Evolutionary conservation across 1,139 yeast genomes (phyloP), one percentile per base, ranked within the genome.

Genomic region (Torulaspora pretoriensis): DNA sequence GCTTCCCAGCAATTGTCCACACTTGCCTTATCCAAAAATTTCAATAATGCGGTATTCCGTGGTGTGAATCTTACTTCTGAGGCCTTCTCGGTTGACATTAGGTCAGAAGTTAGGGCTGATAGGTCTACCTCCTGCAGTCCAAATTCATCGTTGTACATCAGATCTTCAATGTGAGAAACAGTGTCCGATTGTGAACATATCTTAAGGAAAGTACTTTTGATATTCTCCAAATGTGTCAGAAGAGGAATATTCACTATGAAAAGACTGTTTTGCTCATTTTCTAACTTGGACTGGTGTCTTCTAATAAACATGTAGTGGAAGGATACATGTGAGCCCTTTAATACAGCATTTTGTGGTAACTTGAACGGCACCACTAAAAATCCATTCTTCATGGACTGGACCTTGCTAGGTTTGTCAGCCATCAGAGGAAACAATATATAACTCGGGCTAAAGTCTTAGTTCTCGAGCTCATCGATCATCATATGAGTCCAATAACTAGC

Each of bases 221-320:
- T 63, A 23, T 72, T 70, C 28, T 73, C 69, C 12, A 76, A 59
- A 29, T 74, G 72, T 8, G 89, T 73, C 48, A 75, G 74, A 24
- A 82, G 69, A 2, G 97, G 96, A 38, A 88, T 68, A 60, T 89
- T 89, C 48, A 83, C 79, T n/a, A 83, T 64, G 64, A 89, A 90
- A 13, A 90, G 67, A 39, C 63, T 56, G 27, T 61, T 62, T 19
- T 63, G 61, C 41, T 68, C 72, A n/a, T 69, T 59, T 47, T 77
- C 80, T 22, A 58, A 54, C 19, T 64, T 53, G 7, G 74, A 61
- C 35, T 69, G 68, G 60, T 84, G 94, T 57, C 80, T 83, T 62
- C 82, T 83, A 57, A 75, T 69, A 57, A 72, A 83, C 53, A 82
- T 65, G 56, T 76, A 81, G 57, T 77, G 83, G 31, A 51, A 57